A percentile compares a stretch with the other conserved stretches of the same genome.
These are phyloP conservation scores for Coemansia sp. DNA, from an alignment of 192 early-diverging fungal species.

Conservation along the genomic window DNA sequence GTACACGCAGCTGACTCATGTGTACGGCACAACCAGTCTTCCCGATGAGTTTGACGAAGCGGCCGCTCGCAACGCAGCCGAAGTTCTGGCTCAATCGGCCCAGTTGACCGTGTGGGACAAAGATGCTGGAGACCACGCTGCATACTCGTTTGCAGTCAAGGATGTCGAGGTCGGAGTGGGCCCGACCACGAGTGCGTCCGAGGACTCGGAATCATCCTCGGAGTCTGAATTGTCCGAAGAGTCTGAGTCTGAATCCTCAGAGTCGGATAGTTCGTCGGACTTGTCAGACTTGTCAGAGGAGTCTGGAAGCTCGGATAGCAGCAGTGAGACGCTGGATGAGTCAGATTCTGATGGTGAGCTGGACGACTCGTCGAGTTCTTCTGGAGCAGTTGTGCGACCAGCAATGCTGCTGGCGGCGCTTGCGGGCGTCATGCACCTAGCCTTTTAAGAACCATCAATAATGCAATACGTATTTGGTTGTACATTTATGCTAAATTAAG, in stretches of 20 bases:
- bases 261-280: background rate
- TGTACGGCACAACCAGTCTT: conserved; percentile 22
- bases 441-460: too few relatives aligned
- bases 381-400: conserved; percentile 2
- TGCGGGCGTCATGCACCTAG: background rate
- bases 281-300: background rate
- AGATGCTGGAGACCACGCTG: conserved; percentile 15
- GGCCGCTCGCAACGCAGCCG: conserved; percentile 19
- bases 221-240: background rate
- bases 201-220: background rate
- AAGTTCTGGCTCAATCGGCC: conserved; percentile 10
- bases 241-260: background rate
- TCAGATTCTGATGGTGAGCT: background rate
- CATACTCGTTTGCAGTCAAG: conserved; percentile 13
- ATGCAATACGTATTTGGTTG: too few relatives aligned
- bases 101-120: conserved; percentile 27
- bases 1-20: conserved; percentile 16
- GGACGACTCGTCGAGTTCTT: background rate
- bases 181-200: background rate
- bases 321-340: background rate
- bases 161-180: conserved; percentile 4
- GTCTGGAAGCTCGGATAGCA: conserved; percentile 2
- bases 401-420: background rate
- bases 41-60: conserved; percentile 13
- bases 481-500: too few relatives aligned